Evolutionary conservation across 768 basidiomycete genomes (phyloP).

Genomic region (Podaxis rugospora): DNA sequence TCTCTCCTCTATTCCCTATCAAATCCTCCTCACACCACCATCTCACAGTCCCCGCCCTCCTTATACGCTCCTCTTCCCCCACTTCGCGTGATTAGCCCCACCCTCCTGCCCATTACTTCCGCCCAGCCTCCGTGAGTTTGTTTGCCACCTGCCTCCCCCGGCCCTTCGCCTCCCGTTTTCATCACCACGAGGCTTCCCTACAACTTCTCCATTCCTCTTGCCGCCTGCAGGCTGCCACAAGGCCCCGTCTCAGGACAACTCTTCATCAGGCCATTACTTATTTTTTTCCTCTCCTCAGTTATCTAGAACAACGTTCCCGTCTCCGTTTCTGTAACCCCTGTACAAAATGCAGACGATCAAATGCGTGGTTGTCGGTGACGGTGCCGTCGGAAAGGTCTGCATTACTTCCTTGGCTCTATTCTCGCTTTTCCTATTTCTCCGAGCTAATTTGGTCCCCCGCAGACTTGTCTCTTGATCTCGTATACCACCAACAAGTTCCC

Average conservation of each 20-base stretch:
- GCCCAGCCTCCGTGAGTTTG: slow-evolving; percentile 21
- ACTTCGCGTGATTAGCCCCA: slow-evolving; percentile 11
- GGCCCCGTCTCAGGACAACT: slow-evolving; percentile 5
- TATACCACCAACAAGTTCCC: slow-evolving; percentile 99
- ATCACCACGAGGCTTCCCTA: slow-evolving; percentile 39
- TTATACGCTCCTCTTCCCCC: slow-evolving; percentile 4
- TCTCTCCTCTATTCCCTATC: slow-evolving; percentile 2
- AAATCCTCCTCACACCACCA: background rate
- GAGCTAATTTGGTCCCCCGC: slow-evolving; percentile 8
- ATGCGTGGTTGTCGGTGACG: slow-evolving; percentile 96
- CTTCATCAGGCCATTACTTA: slow-evolving; percentile 16
- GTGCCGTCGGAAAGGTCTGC: slow-evolving; percentile 95
- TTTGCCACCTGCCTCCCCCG: background rate
- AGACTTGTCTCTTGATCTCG: slow-evolving; percentile 96
- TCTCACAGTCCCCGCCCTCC: background rate
- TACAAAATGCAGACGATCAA: slow-evolving; percentile 91
- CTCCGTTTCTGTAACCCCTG: slow-evolving; percentile 16
- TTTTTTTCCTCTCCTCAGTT: slow-evolving; percentile 11
- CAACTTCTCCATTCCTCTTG: slow-evolving; percentile 25
- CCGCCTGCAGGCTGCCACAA: slow-evolving; percentile 20
- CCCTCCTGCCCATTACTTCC: slow-evolving; percentile 3
- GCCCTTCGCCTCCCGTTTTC: slow-evolving; percentile 19
- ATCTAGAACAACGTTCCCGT: slow-evolving; percentile 12
- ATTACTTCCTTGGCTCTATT: slow-evolving; percentile 11
- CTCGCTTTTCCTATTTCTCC: slow-evolving; percentile 1